A percentile compares a stretch with the other conserved stretches of the same genome.
Conservation (phyloP, 345 rosid genomes). For the Populus alba region DNA sequence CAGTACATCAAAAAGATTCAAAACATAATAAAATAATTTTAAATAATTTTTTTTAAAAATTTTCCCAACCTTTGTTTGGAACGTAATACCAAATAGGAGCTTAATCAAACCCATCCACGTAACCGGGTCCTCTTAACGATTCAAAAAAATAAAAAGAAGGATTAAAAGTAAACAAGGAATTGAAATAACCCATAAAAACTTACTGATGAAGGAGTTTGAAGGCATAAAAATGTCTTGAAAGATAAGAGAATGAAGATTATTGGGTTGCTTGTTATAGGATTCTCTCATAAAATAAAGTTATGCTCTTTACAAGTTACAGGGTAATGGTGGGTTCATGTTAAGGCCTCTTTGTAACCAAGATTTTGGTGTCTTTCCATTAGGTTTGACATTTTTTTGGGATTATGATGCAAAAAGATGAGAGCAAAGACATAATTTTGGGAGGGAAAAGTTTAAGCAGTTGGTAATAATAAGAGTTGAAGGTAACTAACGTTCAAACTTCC, state of each 20-base stretch:
- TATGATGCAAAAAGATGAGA: not conserved
- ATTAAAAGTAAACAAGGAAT: not conserved
- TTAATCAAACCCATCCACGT: not conserved
- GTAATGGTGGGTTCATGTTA: constrained; percentile 42
- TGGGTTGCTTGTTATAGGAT: constrained; percentile 49
- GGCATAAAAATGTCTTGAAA: constrained; percentile 65
- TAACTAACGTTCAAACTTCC: too few species aligned
- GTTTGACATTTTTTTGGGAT: constrained; percentile 34
- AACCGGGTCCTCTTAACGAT: not conserved
- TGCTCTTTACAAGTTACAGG: constrained; percentile 69
- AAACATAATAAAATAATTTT: too few species aligned
- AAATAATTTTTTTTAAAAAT: too few species aligned
- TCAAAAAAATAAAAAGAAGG: not conserved
- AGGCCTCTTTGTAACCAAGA: constrained; percentile 43
- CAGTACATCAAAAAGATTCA: fast-evolving
- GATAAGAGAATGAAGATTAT: constrained; percentile 56
- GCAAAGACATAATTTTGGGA: not conserved
- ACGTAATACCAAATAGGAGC: fast-evolving
- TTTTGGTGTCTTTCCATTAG: constrained; percentile 50
- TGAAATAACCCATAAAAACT: constrained; percentile 1
- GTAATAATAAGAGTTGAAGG: too few species aligned
- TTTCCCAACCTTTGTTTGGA: too few species aligned
- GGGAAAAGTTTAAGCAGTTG: too few species aligned
- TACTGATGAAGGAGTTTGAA: constrained; percentile 75
- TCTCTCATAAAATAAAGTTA: constrained; percentile 43